phyloP scores from a whole-genome alignment of 2,329 filamentous ascomycete genomes.

The Knufia fluminis region DNA sequence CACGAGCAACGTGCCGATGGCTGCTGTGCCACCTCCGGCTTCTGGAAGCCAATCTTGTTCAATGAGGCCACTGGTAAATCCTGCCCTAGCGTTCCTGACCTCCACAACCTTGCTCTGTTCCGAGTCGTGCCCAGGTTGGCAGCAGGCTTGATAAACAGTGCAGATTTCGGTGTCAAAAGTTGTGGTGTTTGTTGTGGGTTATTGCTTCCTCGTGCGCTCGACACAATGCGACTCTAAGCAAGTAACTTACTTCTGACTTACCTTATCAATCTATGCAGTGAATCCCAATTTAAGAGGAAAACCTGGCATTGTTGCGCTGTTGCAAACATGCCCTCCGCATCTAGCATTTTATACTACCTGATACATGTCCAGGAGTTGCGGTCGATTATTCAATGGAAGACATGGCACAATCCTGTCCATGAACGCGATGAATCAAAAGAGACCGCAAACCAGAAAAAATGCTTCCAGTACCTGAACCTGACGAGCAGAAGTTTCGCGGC shows the following conservation, averaged over 20 bases:
- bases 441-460: constrained; percentile 62
- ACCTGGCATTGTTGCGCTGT: too few relatives aligned
- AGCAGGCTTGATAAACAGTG: too few relatives aligned
- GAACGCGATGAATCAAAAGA: constrained; percentile 69
- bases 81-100: too few relatives aligned
- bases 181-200: not conserved
- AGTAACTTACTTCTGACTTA: too few relatives aligned
- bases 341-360: constrained; percentile 58
- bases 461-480: constrained; percentile 75
- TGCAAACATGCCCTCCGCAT: constrained; percentile 21
- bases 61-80: not conserved
- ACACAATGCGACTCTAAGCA: too few relatives aligned
- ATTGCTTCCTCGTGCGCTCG: not conserved
- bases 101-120: not conserved
- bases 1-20: not conserved
- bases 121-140: too few relatives aligned
- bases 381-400: constrained; percentile 86
- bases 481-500: constrained; percentile 89
- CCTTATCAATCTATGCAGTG: too few relatives aligned
- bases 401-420: constrained; percentile 94
- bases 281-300: too few relatives aligned
- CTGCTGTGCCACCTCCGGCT: not conserved
- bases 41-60: not conserved
- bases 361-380: constrained; percentile 70
- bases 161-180: not conserved